These are phyloP conservation scores for Fallopia convolvulus DNA, from an alignment of 148 eudicot genomes.

Conservation along the genomic window DNA sequence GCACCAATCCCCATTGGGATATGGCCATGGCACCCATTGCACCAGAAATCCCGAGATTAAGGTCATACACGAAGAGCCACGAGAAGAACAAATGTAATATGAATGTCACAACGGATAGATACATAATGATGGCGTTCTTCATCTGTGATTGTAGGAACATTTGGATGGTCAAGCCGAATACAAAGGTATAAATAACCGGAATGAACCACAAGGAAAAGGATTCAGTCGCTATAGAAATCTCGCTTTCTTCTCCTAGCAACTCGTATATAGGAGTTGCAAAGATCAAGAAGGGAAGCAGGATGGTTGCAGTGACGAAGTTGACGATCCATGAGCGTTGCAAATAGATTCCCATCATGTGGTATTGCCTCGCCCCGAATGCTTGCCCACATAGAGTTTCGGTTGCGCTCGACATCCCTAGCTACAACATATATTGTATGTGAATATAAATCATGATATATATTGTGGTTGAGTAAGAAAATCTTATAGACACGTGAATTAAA, in stretches of 20 bases:
- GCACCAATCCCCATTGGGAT: not conserved
- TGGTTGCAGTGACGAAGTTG: not conserved
- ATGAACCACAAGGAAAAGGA: slow-evolving; percentile 13
- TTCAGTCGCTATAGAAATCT: not conserved
- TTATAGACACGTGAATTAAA: too few relatives aligned
- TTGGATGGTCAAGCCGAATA: slow-evolving; percentile 11
- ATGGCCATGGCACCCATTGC: slow-evolving; percentile 15
- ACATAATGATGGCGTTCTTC: slow-evolving; percentile 14
- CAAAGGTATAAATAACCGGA: slow-evolving; percentile 7
- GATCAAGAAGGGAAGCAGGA: slow-evolving; percentile 11
- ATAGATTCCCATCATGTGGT: slow-evolving; percentile 18
- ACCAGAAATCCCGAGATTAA: slow-evolving; percentile 7
- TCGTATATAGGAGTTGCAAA: slow-evolving; percentile 12
- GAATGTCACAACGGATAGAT: not conserved
- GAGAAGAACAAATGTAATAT: slow-evolving; percentile 10
- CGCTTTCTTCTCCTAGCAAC: slow-evolving; percentile 9
- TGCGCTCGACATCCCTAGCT: slow-evolving; percentile 20
- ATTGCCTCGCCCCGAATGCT: slow-evolving; percentile 16
- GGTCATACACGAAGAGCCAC: slow-evolving; percentile 9
- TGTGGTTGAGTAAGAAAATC: too few relatives aligned
- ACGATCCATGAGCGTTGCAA: slow-evolving; percentile 18
- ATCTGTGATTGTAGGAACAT: slow-evolving; percentile 14
- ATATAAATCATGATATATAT: too few relatives aligned
- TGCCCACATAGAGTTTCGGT: slow-evolving; percentile 18
- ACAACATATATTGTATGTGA: not conserved